These are phyloP conservation scores for Sclerotinia nivalis DNA, from an alignment of 2,329 filamentous ascomycete species.

Conservation along the genomic window DNA sequence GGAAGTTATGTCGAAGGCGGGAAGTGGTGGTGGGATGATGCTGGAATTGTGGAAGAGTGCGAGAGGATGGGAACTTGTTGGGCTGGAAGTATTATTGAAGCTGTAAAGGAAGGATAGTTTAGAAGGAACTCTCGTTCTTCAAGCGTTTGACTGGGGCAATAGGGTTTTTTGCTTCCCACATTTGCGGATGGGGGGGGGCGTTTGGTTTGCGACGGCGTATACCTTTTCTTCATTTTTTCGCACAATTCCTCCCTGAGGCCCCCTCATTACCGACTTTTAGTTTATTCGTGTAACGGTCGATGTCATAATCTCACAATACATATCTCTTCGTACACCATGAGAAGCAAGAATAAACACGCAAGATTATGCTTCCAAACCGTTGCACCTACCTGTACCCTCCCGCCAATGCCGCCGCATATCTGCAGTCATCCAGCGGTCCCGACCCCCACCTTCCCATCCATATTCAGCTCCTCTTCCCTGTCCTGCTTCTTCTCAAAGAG, in stretches of 20 bases:
- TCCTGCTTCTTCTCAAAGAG: background rate
- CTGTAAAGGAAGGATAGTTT: slow-evolving; percentile 47
- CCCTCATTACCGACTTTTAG: background rate
- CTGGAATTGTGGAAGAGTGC: slow-evolving; percentile 56
- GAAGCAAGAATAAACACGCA: background rate
- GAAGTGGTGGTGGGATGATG: slow-evolving; percentile 64
- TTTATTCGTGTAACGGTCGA: background rate
- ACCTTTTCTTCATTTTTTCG: slow-evolving; percentile 4
- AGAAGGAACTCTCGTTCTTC: background rate
- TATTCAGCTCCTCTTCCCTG: background rate
- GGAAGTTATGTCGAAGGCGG: slow-evolving; percentile 44
- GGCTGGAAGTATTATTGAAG: slow-evolving; percentile 60
- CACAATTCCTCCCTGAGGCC: no score
- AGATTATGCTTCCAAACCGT: slow-evolving; percentile 12
- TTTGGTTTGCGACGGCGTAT: slow-evolving; percentile 8
- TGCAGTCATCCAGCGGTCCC: background rate
- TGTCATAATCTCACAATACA: background rate
- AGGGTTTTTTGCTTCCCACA: background rate
- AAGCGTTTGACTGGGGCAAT: background rate
- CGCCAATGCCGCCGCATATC: background rate
- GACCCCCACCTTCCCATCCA: background rate
- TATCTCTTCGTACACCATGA: background rate
- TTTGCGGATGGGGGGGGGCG: background rate
- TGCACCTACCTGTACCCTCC: background rate
- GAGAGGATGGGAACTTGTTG: slow-evolving; percentile 55